Conservation (phyloP, 192 early-diverging fungal genomes). For the Neocallimastix lanati region DNA sequence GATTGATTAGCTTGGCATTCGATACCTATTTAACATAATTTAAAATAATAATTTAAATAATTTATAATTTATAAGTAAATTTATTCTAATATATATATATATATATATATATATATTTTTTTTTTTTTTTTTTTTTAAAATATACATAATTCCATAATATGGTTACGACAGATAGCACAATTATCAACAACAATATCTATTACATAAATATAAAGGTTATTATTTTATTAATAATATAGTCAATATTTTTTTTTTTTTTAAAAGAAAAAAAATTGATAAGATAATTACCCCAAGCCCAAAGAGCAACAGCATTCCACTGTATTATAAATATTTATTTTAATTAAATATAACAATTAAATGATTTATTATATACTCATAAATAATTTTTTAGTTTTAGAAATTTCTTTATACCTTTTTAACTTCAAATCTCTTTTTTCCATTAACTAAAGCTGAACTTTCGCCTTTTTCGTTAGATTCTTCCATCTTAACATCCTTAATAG, state of each 20-base stretch:
- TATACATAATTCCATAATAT: conserved; percentile 97
- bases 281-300: conserved; percentile 98
- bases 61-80: no score
- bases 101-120: no score
- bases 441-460: conserved; percentile 1
- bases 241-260: no score
- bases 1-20: conserved; percentile 97
- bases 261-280: no score
- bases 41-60: no score
- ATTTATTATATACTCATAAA: no score
- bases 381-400: no score
- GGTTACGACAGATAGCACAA: conserved; percentile 97
- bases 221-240: no score
- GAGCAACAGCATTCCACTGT: conserved; percentile 94
- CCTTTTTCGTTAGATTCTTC: not conserved
- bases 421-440: conserved; percentile 66
- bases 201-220: no score
- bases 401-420: conserved; percentile 75
- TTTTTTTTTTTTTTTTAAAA: not conserved
- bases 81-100: no score
- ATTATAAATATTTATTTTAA: not conserved
- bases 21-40: conserved; percentile 34
- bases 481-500: not conserved
- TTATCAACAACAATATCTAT: conserved; percentile 92
- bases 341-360: no score